Conservation (phyloP, 2,329 filamentous ascomycete species). For the Ustulina deusta region DNA sequence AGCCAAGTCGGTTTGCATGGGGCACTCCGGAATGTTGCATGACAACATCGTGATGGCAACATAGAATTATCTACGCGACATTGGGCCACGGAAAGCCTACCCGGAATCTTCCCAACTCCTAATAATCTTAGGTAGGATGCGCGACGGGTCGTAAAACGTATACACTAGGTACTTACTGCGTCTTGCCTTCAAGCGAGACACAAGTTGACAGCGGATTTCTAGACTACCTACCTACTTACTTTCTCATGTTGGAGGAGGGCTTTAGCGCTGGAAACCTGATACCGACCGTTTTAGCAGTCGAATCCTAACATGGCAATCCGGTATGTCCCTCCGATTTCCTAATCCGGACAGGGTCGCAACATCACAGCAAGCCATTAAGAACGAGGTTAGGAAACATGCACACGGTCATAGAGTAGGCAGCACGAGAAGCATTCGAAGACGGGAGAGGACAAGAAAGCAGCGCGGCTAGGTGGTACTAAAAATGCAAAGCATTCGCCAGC, state of each 20-base stretch:
- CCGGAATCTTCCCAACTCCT: slow-evolving; percentile 26
- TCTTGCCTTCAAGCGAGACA: background rate
- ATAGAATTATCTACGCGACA: slow-evolving; percentile 3
- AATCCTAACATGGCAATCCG: slow-evolving; percentile 21
- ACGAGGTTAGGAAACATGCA: slow-evolving; percentile 5
- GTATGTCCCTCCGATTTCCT: slow-evolving; percentile 32
- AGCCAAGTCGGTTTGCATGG: background rate
- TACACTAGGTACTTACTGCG: background rate
- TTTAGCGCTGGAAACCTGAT: slow-evolving; percentile 7
- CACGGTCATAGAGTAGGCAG: background rate
- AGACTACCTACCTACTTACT: background rate
- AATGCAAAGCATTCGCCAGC: background rate
- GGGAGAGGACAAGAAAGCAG: slow-evolving; percentile 3
- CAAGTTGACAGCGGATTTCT: background rate
- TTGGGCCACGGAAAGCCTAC: slow-evolving; percentile 24
- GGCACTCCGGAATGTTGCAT: slow-evolving; percentile 27
- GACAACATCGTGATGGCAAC: slow-evolving; percentile 25
- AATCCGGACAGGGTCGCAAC: slow-evolving; percentile 20
- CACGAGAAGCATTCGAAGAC: slow-evolving; percentile 21
- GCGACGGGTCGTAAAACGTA: background rate
- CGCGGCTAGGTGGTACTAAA: slow-evolving; percentile 5
- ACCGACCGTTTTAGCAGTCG: slow-evolving; percentile 25
- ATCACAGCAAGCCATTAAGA: slow-evolving; percentile 1
- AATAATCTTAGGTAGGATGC: slow-evolving; percentile 25
- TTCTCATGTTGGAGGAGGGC: slow-evolving; percentile 1